phyloP scores from a whole-genome alignment of 768 basidiomycete species.

The Pleurotus tuber-regium region DNA sequence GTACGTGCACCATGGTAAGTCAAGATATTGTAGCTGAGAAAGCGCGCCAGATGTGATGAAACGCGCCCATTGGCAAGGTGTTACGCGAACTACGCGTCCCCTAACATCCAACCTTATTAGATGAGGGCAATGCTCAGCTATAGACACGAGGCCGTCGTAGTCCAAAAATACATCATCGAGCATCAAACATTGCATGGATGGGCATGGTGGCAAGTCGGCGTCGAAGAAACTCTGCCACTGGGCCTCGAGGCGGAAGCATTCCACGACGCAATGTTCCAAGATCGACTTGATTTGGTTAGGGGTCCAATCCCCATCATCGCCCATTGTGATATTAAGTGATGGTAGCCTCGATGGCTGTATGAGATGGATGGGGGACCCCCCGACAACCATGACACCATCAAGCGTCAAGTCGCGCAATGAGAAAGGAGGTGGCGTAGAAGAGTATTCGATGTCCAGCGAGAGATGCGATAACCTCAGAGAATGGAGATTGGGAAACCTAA shows the following conservation, averaged over 20 bases:
- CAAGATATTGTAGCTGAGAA: conserved; percentile 30
- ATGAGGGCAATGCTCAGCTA: conserved; percentile 32
- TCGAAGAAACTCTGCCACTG: conserved; percentile 26
- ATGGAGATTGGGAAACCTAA: conserved; percentile 41
- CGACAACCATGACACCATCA: conserved; percentile 39
- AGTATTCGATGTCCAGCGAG: conserved; percentile 38
- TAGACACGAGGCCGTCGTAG: conserved; percentile 27
- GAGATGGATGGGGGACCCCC: conserved; percentile 40
- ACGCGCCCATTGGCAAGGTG: conserved; percentile 37
- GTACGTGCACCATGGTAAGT: conserved; percentile 37
- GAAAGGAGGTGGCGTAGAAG: conserved; percentile 20
- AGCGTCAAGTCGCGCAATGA: conserved; percentile 32
- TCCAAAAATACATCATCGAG: conserved; percentile 41
- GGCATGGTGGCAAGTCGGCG: conserved; percentile 18
- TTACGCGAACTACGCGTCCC: conserved; percentile 37
- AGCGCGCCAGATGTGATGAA: conserved; percentile 36
- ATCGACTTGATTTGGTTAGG: conserved; percentile 36
- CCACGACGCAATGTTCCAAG: conserved; percentile 38
- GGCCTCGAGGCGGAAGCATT: conserved; percentile 43
- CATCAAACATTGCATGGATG: conserved; percentile 36
- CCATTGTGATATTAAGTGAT: conserved; percentile 34
- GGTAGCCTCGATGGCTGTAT: conserved; percentile 35
- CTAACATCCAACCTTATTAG: conserved; percentile 39
- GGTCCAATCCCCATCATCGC: conserved; percentile 23
- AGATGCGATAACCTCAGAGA: conserved; percentile 41